phyloP scores from a whole-genome alignment of 83 land plant species.

The Diphasiastrum complanatum region DNA sequence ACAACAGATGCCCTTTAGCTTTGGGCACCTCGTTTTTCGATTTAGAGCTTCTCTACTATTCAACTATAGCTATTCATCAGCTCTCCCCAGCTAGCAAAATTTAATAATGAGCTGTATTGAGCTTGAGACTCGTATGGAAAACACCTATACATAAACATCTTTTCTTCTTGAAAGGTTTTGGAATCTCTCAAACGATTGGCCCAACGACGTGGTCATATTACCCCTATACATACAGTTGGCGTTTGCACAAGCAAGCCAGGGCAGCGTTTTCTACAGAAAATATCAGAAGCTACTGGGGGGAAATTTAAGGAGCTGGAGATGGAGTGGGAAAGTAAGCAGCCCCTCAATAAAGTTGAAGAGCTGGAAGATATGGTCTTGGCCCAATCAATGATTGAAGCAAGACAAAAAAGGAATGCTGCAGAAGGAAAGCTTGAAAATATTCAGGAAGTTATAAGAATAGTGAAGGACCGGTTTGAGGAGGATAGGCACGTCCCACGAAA shows the following conservation, averaged over 20 bases:
- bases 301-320: constrained; percentile 15
- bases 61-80: too few relatives aligned
- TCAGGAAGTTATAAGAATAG: constrained; percentile 10
- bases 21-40: too few relatives aligned
- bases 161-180: constrained; percentile 16
- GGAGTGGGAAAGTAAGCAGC: constrained; percentile 1
- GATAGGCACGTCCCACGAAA: constrained; percentile 6
- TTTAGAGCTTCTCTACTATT: too few relatives aligned
- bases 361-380: constrained; percentile 25
- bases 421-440: constrained; percentile 10
- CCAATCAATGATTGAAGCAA: constrained; percentile 12
- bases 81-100: too few relatives aligned
- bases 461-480: constrained; percentile 15
- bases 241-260: constrained; percentile 20
- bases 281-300: constrained; percentile 26
- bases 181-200: constrained; percentile 13
- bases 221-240: constrained; percentile 23
- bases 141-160: neutral
- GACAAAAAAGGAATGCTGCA: constrained; percentile 15
- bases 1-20: too few relatives aligned
- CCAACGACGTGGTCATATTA: constrained; percentile 11
- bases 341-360: neutral
- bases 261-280: constrained; percentile 20
- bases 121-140: neutral
- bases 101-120: too few relatives aligned